Evolutionary conservation across 768 basidiomycete species (phyloP).

Genomic region (Fomitopsis serialis): DNA sequence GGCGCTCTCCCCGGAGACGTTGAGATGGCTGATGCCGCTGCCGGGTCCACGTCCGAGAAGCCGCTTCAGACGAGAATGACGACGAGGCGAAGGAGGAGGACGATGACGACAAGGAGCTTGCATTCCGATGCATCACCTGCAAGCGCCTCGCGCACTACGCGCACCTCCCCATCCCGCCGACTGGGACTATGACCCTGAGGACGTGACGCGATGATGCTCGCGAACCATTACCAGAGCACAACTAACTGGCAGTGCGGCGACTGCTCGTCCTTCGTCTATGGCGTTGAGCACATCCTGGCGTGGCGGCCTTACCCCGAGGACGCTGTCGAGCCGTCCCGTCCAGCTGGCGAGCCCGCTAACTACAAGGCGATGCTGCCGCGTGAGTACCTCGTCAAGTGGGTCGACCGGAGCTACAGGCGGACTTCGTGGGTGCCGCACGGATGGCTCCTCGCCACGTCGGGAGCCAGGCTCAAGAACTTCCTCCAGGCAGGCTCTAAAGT

Average conservation of each 20-base stretch:
- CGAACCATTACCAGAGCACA: slow-evolving; percentile 51
- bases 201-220: slow-evolving; percentile 36
- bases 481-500: slow-evolving; percentile 63
- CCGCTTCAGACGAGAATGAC: slow-evolving; percentile 14
- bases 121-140: slow-evolving; percentile 83
- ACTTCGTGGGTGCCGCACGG: slow-evolving; percentile 89
- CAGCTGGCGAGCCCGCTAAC: slow-evolving; percentile 36
- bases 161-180: slow-evolving; percentile 54
- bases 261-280: slow-evolving; percentile 66
- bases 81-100: slow-evolving; percentile 7
- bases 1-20: slow-evolving; percentile 20
- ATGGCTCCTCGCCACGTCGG: slow-evolving; percentile 73
- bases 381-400: slow-evolving; percentile 94
- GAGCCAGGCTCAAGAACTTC: slow-evolving; percentile 73
- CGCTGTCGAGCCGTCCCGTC: slow-evolving; percentile 46
- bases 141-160: slow-evolving; percentile 79
- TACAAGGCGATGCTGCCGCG: slow-evolving; percentile 66
- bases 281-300: slow-evolving; percentile 81
- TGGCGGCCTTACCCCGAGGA: slow-evolving; percentile 81
- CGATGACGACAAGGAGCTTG: slow-evolving; percentile 35
- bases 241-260: slow-evolving; percentile 69
- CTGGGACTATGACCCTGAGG: slow-evolving; percentile 16
- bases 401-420: slow-evolving; percentile 68
- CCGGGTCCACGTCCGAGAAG: slow-evolving; percentile 3
- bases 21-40: slow-evolving; percentile 29